phyloP scores from a whole-genome alignment of 2,329 filamentous ascomycete species.

The Zymoseptoria crescenta region DNA sequence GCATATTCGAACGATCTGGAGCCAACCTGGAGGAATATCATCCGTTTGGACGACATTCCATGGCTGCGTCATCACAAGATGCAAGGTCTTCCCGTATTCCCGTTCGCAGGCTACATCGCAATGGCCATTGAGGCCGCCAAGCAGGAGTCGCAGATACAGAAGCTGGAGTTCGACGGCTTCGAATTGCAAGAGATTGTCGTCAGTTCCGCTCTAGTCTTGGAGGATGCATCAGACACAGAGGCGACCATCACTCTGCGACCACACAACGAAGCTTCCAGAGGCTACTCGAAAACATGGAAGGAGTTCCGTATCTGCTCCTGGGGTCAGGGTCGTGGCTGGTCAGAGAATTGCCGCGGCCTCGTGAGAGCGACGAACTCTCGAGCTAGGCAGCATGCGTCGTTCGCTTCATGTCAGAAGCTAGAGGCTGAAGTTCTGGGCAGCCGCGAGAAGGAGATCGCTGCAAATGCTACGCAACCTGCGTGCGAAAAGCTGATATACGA shows the following conservation, averaged over 20 bases:
- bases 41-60: slow-evolving; percentile 13
- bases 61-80: slow-evolving; percentile 31
- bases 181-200: slow-evolving; percentile 1
- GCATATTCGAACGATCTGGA: neutral
- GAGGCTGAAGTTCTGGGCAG: neutral
- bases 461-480: neutral
- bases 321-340: neutral
- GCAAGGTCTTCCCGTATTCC: slow-evolving; percentile 24
- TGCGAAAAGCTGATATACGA: neutral
- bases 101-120: slow-evolving; percentile 17
- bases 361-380: neutral
- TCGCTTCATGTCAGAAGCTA: neutral
- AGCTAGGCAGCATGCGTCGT: neutral
- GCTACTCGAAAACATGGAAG: neutral
- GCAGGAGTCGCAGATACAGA: neutral
- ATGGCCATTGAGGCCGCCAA: slow-evolving; percentile 12
- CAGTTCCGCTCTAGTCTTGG: neutral
- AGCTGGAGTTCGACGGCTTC: neutral
- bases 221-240: neutral
- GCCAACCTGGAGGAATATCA: slow-evolving; percentile 2
- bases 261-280: neutral
- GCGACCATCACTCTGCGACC: neutral
- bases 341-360: slow-evolving; percentile 2
- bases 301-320: slow-evolving; percentile 3
- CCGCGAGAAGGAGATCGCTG: neutral